phyloP scores from a whole-genome alignment of 2,329 filamentous ascomycete species.

The Exophiala lecanii-corni region DNA sequence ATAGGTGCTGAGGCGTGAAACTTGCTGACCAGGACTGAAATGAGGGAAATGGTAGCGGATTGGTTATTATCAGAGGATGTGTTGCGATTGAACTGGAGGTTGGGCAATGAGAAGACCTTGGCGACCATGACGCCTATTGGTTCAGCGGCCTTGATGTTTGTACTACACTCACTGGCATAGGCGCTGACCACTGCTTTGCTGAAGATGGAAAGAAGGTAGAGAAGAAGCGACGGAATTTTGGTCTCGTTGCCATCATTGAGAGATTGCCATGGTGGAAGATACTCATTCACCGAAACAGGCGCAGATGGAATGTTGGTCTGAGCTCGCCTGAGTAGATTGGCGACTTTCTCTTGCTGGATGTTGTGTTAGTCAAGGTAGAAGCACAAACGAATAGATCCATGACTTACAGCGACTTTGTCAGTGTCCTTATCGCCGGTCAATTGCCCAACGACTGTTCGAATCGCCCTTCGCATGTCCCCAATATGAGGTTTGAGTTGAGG shows the following conservation, averaged over 20 bases:
- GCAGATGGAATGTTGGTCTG: conserved; percentile 48
- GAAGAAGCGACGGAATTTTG: conserved; percentile 54
- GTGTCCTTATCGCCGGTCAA: conserved; percentile 60
- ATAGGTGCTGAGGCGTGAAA: conserved; percentile 75
- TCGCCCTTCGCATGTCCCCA: conserved; percentile 66
- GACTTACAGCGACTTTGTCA: conserved; percentile 55
- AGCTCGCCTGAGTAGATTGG: conserved; percentile 50
- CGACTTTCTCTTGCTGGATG: conserved; percentile 46
- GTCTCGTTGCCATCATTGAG: conserved; percentile 16
- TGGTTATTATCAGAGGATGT: background rate
- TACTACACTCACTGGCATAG: conserved; percentile 62
- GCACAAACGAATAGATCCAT: background rate
- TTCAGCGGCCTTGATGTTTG: conserved; percentile 64
- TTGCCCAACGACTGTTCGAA: conserved; percentile 70
- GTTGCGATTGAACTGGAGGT: conserved; percentile 42
- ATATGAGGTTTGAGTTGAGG: conserved; percentile 58
- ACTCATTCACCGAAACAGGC: conserved; percentile 53
- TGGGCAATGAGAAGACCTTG: conserved; percentile 65
- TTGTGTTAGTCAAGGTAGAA: background rate
- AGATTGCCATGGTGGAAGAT: conserved; percentile 40
- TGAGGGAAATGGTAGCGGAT: conserved; percentile 59
- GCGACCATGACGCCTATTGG: conserved; percentile 73
- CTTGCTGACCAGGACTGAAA: conserved; percentile 84
- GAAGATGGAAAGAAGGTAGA: conserved; percentile 74
- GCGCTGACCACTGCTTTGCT: conserved; percentile 69